Evolutionary conservation across 2,329 filamentous ascomycete genomes (phyloP).

Genomic region (Arthrobotrys pseudoclavata): DNA sequence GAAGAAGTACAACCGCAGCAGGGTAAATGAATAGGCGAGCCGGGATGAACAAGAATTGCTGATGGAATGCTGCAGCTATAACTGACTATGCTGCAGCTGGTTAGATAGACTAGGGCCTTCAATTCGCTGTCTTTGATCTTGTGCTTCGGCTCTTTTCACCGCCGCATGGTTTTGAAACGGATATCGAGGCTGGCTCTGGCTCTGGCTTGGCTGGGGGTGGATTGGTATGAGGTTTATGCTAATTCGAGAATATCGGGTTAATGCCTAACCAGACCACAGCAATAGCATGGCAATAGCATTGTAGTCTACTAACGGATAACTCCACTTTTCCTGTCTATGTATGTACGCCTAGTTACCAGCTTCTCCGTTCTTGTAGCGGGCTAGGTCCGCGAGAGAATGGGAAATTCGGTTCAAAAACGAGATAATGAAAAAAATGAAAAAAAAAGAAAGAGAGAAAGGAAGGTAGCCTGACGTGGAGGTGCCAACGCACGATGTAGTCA

Average conservation of each 20-base stretch:
- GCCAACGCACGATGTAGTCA: conserved; percentile 54
- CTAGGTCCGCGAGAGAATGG: conserved; percentile 42
- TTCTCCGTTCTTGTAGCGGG: conserved; percentile 30
- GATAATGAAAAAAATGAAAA: conserved; percentile 3
- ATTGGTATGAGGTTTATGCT: conserved; percentile 22
- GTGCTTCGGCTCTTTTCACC: conserved; percentile 15
- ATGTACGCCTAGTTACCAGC: conserved; percentile 22
- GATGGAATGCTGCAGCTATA: conserved; percentile 48
- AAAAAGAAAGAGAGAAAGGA: conserved; percentile 17
- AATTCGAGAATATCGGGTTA: conserved; percentile 5
- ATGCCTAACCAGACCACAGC: neutral
- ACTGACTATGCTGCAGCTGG: neutral
- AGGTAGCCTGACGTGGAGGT: conserved; percentile 50
- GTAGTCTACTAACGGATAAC: conserved; percentile 14
- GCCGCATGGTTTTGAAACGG: conserved; percentile 50
- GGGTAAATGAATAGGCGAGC: conserved; percentile 60
- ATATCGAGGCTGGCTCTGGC: conserved; percentile 23
- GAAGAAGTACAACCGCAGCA: conserved; percentile 44
- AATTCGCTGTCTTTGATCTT: conserved; percentile 22
- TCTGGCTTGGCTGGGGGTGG: too few species aligned
- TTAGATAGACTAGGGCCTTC: neutral
- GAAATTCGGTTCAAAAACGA: conserved; percentile 9
- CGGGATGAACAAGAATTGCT: conserved; percentile 51
- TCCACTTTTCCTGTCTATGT: neutral
- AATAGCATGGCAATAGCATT: neutral